Conservation (phyloP, 768 basidiomycete species). For the Lyophyllum atratum region DNA sequence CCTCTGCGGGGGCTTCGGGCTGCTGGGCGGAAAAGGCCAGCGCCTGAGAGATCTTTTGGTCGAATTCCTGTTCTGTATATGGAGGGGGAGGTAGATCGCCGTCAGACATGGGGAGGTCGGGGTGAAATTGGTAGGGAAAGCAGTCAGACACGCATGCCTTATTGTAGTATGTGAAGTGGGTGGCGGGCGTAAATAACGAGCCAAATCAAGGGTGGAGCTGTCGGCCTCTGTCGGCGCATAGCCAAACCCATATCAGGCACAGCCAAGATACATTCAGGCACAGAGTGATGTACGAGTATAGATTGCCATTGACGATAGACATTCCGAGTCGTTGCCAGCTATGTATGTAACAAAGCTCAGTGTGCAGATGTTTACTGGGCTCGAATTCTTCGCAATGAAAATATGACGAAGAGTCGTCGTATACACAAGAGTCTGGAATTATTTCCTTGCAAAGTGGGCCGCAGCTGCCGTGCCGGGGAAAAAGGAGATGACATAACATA, state of each 20-base stretch:
- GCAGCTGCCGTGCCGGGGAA: background rate
- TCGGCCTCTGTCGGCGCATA: background rate
- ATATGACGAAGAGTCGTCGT: background rate
- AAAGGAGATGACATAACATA: conserved; percentile 6
- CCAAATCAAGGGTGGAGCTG: background rate
- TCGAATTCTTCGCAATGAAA: background rate
- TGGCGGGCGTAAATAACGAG: background rate
- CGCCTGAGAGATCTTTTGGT: conserved; percentile 51
- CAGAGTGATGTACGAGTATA: background rate
- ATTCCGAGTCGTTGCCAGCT: background rate
- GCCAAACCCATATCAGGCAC: background rate
- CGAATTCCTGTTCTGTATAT: conserved; percentile 51
- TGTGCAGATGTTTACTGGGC: background rate
- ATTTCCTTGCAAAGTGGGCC: background rate
- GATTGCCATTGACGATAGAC: no score
- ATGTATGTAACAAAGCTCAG: no score
- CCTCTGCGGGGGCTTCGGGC: conserved; percentile 22
- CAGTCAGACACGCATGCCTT: background rate
- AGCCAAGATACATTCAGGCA: background rate
- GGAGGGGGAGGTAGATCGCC: conserved; percentile 42
- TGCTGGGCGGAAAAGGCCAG: conserved; percentile 38
- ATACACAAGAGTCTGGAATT: no score
- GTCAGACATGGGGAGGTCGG: conserved; percentile 14
- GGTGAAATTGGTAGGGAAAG: conserved; percentile 5
- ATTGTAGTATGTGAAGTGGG: background rate